Conservation (phyloP, 2,329 filamentous ascomycete genomes). For the Botrytis tulipae region DNA sequence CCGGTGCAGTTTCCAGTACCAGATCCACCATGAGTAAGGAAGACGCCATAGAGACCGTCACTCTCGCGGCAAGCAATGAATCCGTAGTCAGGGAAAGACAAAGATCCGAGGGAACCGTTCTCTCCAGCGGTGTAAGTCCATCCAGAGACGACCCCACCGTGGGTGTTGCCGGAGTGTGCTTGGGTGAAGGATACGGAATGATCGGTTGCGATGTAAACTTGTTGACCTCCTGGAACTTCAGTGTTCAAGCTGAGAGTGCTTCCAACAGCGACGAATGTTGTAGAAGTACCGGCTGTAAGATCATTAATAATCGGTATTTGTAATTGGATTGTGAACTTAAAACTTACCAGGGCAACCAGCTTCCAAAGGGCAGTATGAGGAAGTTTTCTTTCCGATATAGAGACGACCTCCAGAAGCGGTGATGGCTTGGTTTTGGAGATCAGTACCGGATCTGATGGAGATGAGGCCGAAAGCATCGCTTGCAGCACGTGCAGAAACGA, state of each 20-base stretch:
- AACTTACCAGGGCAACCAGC: conserved; percentile 17
- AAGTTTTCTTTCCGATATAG: conserved; percentile 13
- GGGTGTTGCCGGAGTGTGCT: conserved; percentile 1
- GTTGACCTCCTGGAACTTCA: conserved; percentile 17
- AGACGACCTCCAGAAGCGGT: not conserved
- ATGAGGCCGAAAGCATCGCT: conserved; percentile 5
- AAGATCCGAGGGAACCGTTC: not conserved
- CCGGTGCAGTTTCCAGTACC: conserved; percentile 9
- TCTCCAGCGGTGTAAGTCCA: not conserved
- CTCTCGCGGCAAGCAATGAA: conserved; percentile 6
- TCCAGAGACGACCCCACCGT: not conserved
- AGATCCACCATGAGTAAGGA: not conserved
- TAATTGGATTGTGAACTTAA: too few relatives aligned
- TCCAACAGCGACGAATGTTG: not conserved
- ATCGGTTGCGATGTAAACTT: not conserved
- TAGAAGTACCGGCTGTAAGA: not conserved
- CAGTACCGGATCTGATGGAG: conserved; percentile 25
- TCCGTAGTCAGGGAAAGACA: conserved; percentile 5
- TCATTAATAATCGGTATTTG: too few relatives aligned
- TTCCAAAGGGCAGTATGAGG: conserved; percentile 22
- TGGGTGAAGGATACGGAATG: not conserved
- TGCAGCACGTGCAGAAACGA: not conserved
- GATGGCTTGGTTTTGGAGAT: conserved; percentile 13
- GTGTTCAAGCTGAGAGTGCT: not conserved
- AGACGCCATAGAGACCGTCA: not conserved